A percentile compares a stretch with the other conserved stretches of the same genome.
phyloP scores from a whole-genome alignment of 352 stramenopile species.

The Elongisporangium undulatum region DNA sequence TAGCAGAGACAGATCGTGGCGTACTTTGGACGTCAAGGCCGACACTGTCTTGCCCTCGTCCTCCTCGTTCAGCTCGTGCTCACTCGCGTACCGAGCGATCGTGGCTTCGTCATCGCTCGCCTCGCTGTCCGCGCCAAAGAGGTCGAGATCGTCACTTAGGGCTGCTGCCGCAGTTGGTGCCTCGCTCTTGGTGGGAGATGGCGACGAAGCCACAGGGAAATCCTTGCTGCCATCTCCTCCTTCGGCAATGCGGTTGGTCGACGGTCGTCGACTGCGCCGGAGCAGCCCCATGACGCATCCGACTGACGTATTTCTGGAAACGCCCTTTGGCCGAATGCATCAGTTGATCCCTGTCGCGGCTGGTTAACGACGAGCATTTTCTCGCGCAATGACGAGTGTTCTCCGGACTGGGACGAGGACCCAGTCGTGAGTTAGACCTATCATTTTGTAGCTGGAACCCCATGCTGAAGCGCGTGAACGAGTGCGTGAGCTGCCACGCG shows the following conservation, averaged over 20 bases:
- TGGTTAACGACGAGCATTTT: background rate
- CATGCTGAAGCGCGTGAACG: background rate
- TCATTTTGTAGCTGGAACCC: background rate
- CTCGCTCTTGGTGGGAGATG: background rate
- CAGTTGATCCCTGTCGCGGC: background rate
- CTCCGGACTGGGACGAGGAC: background rate
- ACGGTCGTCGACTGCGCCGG: constrained; percentile 11
- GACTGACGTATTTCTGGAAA: background rate
- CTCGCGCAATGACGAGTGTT: background rate
- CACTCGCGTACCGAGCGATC: constrained; percentile 62
- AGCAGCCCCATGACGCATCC: constrained; percentile 35
- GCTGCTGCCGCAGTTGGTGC: constrained; percentile 3
- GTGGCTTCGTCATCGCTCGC: constrained; percentile 80
- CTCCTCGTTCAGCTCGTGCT: constrained; percentile 13
- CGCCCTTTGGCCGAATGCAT: background rate
- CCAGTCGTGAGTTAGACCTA: background rate
- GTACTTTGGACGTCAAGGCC: constrained; percentile 59
- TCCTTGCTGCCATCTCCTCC: constrained; percentile 16
- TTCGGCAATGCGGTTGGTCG: constrained; percentile 28
- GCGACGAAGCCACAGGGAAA: background rate
- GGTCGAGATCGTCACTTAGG: constrained; percentile 22
- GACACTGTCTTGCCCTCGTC: constrained; percentile 35
- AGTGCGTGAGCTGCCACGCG: background rate
- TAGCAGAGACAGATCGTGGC: background rate
- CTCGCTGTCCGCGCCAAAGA: constrained; percentile 74